phyloP scores from a whole-genome alignment of 1,284 basidiomycete species.

The Malassezia brasiliensis region DNA sequence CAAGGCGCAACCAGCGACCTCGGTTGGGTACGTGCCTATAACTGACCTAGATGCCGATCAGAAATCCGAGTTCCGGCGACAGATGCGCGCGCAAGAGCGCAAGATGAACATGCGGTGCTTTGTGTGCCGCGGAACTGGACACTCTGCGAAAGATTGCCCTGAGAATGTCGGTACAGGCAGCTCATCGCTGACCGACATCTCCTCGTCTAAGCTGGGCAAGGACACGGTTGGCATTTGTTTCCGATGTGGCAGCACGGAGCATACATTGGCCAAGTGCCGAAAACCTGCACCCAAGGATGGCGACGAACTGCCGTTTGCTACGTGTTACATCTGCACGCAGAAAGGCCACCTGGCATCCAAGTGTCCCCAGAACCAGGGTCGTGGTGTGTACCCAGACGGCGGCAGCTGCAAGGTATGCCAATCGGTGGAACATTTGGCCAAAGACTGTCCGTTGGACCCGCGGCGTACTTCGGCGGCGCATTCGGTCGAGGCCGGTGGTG shows the following conservation, averaged over 20 bases:
- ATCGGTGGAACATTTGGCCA: constrained; percentile 72
- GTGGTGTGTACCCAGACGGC: constrained; percentile 81
- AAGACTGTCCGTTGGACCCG: constrained; percentile 62
- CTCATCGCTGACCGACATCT: constrained; percentile 23
- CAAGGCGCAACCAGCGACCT: constrained; percentile 2
- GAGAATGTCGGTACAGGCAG: constrained; percentile 32
- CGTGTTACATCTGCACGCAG: constrained; percentile 74
- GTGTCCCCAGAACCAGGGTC: constrained; percentile 69
- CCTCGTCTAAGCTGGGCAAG: constrained; percentile 24
- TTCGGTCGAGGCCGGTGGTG: constrained; percentile 13
- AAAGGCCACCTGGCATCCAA: constrained; percentile 70
- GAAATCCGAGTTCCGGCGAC: constrained; percentile 55
- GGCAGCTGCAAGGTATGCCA: constrained; percentile 87
- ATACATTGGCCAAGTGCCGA: constrained; percentile 68
- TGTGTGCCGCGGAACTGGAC: constrained; percentile 74
- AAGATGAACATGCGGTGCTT: constrained; percentile 64
- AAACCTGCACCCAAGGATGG: constrained; percentile 53
- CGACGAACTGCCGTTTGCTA: constrained; percentile 65
- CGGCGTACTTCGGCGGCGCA: constrained; percentile 4
- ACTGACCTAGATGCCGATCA: constrained; percentile 25
- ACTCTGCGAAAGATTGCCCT: constrained; percentile 71
- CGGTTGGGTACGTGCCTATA: constrained; percentile 4
- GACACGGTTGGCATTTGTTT: constrained; percentile 35
- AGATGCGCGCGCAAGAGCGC: constrained; percentile 60
- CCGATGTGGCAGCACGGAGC: constrained; percentile 73